Percentiles rank a stretch among this genome's conserved stretches.
phyloP scores from a whole-genome alignment of 2,329 filamentous ascomycete genomes.

The Phyllachora maydis region DNA sequence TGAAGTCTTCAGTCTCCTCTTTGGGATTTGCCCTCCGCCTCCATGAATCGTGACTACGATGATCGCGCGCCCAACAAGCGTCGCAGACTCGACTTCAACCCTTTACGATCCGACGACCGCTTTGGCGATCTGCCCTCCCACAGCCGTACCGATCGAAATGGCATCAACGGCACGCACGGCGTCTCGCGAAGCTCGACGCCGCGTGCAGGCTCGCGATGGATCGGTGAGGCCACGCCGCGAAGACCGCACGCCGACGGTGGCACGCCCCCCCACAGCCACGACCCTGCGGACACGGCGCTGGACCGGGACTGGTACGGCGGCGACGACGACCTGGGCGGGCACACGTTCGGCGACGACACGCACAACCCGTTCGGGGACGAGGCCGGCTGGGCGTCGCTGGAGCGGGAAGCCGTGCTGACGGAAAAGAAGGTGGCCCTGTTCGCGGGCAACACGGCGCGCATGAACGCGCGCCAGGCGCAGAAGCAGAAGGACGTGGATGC shows the following conservation, averaged over 20 bases:
- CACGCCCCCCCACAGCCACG: no score
- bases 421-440: slow-evolving; percentile 62
- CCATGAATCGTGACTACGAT: slow-evolving; percentile 12
- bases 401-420: slow-evolving; percentile 53
- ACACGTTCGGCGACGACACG: slow-evolving; percentile 76
- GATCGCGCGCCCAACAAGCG: slow-evolving; percentile 29
- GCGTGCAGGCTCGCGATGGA: no score
- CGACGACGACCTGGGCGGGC: slow-evolving; percentile 68
- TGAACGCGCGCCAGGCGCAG: slow-evolving; percentile 58
- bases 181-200: no score
- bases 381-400: slow-evolving; percentile 47
- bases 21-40: no score
- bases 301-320: slow-evolving; percentile 89
- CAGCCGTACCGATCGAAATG: no score
- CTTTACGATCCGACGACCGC: slow-evolving; percentile 29
- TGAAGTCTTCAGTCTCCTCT: no score
- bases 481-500: slow-evolving; percentile 90
- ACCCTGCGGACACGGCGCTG: slow-evolving; percentile 44
- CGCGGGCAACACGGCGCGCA: slow-evolving; percentile 26
- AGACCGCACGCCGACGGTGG: no score
- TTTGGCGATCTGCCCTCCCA: slow-evolving; percentile 28
- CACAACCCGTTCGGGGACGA: slow-evolving; percentile 80
- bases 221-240: no score
- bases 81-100: slow-evolving; percentile 42
- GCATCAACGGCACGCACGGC: no score